phyloP scores from a whole-genome alignment of 1,284 basidiomycete genomes.

The Trichosporon faecale region DNA sequence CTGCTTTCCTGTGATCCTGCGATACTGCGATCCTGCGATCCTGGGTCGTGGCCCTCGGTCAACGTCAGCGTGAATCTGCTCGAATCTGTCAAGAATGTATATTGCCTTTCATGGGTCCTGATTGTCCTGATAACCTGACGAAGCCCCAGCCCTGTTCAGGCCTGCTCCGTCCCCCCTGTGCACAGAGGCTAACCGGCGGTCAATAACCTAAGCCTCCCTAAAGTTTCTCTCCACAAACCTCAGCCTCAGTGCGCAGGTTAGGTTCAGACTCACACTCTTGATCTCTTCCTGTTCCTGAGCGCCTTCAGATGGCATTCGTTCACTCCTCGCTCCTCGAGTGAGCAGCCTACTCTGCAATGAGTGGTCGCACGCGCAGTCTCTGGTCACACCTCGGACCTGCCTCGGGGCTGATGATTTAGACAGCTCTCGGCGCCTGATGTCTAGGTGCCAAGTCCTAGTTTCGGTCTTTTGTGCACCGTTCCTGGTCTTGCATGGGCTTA shows the following conservation, averaged over 20 bases:
- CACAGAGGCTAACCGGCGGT: not conserved
- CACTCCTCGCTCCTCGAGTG: not conserved
- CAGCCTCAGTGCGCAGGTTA: not conserved
- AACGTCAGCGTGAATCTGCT: not conserved
- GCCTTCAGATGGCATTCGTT: not conserved
- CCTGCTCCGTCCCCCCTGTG: not conserved
- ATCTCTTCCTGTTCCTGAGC: not conserved
- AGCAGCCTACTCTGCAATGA: too few species aligned
- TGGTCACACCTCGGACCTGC: not conserved
- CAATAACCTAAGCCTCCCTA: not conserved
- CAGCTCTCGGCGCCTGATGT: not conserved
- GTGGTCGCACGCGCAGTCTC: not conserved
- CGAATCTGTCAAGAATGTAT: not conserved
- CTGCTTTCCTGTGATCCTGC: not conserved
- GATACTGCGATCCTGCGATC: too few species aligned
- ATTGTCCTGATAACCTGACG: not conserved
- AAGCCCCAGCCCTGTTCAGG: not conserved
- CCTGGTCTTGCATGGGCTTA: not conserved
- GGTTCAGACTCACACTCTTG: not conserved
- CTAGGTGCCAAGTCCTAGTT: not conserved
- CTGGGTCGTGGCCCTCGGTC: not conserved
- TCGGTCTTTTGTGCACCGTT: not conserved
- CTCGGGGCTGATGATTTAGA: not conserved
- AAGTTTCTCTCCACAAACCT: not conserved
- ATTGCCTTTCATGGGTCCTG: conserved; percentile 5